These are phyloP conservation scores for Kwoniella bestiolae DNA, from an alignment of 768 basidiomycete genomes.

Conservation along the genomic window DNA sequence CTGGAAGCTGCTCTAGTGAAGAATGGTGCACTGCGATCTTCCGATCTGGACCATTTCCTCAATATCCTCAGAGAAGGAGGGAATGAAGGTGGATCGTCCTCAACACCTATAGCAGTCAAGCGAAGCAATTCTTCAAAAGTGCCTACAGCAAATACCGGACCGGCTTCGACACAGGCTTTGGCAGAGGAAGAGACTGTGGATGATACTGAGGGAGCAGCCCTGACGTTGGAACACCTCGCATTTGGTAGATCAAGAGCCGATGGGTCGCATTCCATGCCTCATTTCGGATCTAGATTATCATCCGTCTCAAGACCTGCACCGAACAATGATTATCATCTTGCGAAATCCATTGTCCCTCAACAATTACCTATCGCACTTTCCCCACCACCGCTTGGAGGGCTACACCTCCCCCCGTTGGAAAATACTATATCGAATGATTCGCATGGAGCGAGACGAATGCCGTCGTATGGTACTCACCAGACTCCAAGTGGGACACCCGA, in stretches of 20 bases:
- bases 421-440: neutral
- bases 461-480: neutral
- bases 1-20: slow-evolving; percentile 52
- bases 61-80: slow-evolving; percentile 18
- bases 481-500: neutral
- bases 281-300: slow-evolving; percentile 37
- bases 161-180: neutral
- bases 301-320: slow-evolving; percentile 29
- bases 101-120: neutral
- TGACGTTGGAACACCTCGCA: slow-evolving; percentile 55
- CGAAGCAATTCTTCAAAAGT: slow-evolving; percentile 7
- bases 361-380: slow-evolving; percentile 2
- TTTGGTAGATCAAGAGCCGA: slow-evolving; percentile 50
- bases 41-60: slow-evolving; percentile 50
- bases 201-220: slow-evolving; percentile 56
- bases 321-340: slow-evolving; percentile 50
- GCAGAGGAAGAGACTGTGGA: slow-evolving; percentile 41
- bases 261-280: slow-evolving; percentile 40
- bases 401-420: slow-evolving; percentile 3
- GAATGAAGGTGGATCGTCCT: neutral
- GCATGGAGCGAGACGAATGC: neutral
- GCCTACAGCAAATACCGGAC: neutral
- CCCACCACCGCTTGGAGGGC: neutral
- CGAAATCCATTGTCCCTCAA: slow-evolving; percentile 21
- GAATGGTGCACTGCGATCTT: slow-evolving; percentile 41